Conservation (phyloP, 495 filamentous ascomycete genomes). For the Cairneyella variabilis region DNA sequence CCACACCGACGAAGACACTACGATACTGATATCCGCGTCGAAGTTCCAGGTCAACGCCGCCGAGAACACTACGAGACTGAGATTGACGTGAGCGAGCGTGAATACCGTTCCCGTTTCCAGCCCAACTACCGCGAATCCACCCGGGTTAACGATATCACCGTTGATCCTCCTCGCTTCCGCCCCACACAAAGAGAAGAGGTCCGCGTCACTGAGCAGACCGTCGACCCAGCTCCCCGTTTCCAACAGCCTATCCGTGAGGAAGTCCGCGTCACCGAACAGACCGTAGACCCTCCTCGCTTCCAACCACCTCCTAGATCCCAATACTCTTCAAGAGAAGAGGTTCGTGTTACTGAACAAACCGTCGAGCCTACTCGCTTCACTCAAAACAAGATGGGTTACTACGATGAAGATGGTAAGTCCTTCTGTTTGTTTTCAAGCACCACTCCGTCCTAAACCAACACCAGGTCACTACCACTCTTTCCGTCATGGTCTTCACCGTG, state of each 20-base stretch:
- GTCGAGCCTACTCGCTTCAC: constrained; percentile 41
- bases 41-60: constrained; percentile 24
- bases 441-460: constrained; percentile 24
- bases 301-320: constrained; percentile 23
- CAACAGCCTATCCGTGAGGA: constrained; percentile 25
- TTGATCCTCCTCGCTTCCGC: constrained; percentile 33
- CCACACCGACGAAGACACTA: constrained; percentile 43
- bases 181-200: constrained; percentile 13
- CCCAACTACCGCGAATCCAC: constrained; percentile 61
- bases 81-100: constrained; percentile 80
- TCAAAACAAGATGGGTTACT: constrained; percentile 84
- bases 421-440: constrained; percentile 8
- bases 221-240: constrained; percentile 44
- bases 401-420: constrained; percentile 79
- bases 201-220: constrained; percentile 29
- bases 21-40: constrained; percentile 25
- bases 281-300: constrained; percentile 44
- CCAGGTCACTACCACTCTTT: constrained; percentile 88
- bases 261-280: constrained; percentile 38
- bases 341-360: constrained; percentile 20
- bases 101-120: constrained; percentile 76
- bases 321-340: too few species aligned
- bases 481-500: constrained; percentile 80
- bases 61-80: constrained; percentile 47
- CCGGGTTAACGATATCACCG: constrained; percentile 43